Evolutionary conservation across 257 asterid species (phyloP).

Genomic region (Nicotiana benthamiana): DNA sequence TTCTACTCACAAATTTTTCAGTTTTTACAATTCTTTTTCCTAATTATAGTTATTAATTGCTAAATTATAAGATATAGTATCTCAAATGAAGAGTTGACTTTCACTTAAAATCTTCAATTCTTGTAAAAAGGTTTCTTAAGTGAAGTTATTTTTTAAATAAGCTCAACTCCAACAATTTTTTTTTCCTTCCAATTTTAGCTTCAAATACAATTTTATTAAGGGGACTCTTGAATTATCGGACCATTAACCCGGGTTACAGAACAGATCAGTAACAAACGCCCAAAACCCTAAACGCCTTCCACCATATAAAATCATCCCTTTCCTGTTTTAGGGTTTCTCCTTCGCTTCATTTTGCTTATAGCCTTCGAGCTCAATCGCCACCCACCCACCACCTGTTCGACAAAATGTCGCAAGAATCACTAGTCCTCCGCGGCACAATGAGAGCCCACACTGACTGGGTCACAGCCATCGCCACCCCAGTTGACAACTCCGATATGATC

Average conservation of each 20-base stretch:
- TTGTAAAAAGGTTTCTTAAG: too few species aligned
- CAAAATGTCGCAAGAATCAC: constrained; percentile 11
- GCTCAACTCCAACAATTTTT: too few species aligned
- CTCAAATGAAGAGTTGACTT: too few species aligned
- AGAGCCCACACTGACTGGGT: constrained; percentile 24
- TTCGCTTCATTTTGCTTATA: background rate
- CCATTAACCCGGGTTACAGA: background rate
- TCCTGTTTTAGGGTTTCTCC: background rate
- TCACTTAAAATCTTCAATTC: too few species aligned
- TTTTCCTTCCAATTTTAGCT: too few species aligned
- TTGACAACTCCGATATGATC: constrained; percentile 20
- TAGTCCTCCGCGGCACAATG: constrained; percentile 15
- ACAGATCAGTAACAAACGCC: background rate
- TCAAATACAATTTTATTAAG: too few species aligned
- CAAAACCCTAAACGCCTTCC: background rate
- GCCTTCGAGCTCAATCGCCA: background rate
- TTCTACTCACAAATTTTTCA: too few species aligned
- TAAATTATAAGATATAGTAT: too few species aligned
- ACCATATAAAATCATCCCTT: background rate
- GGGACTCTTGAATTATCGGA: too few species aligned
- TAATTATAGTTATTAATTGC: too few species aligned
- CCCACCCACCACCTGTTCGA: background rate
- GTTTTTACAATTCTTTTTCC: too few species aligned
- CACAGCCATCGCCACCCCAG: constrained; percentile 22
- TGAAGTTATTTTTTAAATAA: too few species aligned